Conservation (phyloP, 2,329 filamentous ascomycete species). For the Dothistroma pini region DNA sequence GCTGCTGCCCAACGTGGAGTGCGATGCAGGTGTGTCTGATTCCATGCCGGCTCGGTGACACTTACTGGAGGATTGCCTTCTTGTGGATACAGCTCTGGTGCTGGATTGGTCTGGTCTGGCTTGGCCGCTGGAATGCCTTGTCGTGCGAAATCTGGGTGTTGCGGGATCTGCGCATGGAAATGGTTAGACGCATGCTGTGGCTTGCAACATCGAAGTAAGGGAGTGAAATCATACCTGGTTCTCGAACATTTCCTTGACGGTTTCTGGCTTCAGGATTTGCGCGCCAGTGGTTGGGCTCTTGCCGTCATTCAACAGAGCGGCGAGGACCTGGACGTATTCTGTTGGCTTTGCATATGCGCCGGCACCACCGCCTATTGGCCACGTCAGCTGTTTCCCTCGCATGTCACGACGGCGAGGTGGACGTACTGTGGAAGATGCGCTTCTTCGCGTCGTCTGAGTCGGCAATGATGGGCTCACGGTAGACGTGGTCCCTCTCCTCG, state of each 20-base stretch:
- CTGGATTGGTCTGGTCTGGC: constrained; percentile 32
- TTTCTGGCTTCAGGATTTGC: constrained; percentile 54
- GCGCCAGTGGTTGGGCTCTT: constrained; percentile 54
- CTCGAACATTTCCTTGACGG: constrained; percentile 60
- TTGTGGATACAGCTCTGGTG: constrained; percentile 39
- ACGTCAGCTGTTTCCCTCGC: not conserved
- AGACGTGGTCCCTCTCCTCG: constrained; percentile 49
- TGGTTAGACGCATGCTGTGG: constrained; percentile 2
- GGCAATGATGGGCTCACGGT: constrained; percentile 46
- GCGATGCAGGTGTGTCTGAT: not conserved
- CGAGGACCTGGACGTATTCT: constrained; percentile 62
- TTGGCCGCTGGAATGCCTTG: constrained; percentile 34
- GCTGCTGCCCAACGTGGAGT: not conserved
- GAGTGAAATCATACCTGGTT: constrained; percentile 30
- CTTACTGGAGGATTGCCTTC: constrained; percentile 43
- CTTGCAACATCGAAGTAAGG: constrained; percentile 30
- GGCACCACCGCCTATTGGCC: constrained; percentile 48
- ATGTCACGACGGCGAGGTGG: too few species aligned
- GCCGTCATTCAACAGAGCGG: constrained; percentile 62
- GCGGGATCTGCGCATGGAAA: constrained; percentile 39
- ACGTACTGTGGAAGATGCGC: constrained; percentile 39
- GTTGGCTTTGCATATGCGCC: constrained; percentile 57
- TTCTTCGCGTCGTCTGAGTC: constrained; percentile 44
- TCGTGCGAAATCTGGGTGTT: constrained; percentile 36
- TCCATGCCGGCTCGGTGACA: not conserved